Base-by-base conservation (phyloP, 768 basidiomycete genomes). In the Candolleomyces aberdarensis region DNA sequence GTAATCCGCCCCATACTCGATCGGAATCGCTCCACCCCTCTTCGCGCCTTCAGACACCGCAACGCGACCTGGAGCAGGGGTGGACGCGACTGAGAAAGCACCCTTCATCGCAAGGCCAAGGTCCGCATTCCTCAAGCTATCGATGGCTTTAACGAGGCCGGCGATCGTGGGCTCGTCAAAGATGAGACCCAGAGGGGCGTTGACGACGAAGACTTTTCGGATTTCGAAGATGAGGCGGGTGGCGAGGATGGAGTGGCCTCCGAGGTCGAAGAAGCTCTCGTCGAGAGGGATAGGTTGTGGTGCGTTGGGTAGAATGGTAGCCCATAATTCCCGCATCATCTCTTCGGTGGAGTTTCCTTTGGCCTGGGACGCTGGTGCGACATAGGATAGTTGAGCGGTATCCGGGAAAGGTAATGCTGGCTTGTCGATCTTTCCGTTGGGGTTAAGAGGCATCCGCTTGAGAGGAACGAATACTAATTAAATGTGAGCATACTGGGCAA, bases 351-450 rank as follows among this genome's bases (percentile, higher is more conserved):
- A 76, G 17, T 79, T 86, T 39, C 82, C 76, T 7, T 72, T 67
- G 8, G 71, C 63, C n/a, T 72, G 67, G 5, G 71, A 68, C 36
- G 74, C 64, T 1, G 83, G 74, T 44, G 83, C 80, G 46, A 80
- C 74, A 20, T 76, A 66, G 7, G 80, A 76, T 1, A 80, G 82
- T 62, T 91, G 87, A 4, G 88, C 91, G 0, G 97, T 98, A 73
- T 99, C 97, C 7, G 97, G 97, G 87, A 98, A 99, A 11, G 97
- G 97, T 50, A 99, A 85, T 0, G 93, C 92, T 0, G 97, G 96
- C 71, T 98, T 99, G 79, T 99, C 97, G 72, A 99, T 89, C 77
- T 99, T 99, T 63, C 97, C 97, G 71, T 98, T 99, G 7, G 97
- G 97, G 68, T 98, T 99, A 55, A 99, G 84, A 19, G 97, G 97